Percentiles rank a stretch among this genome's conserved stretches.
These are phyloP conservation scores for Thermothielavioides terrestris DNA, from an alignment of 495 filamentous ascomycete genomes.

Conservation along the genomic window DNA sequence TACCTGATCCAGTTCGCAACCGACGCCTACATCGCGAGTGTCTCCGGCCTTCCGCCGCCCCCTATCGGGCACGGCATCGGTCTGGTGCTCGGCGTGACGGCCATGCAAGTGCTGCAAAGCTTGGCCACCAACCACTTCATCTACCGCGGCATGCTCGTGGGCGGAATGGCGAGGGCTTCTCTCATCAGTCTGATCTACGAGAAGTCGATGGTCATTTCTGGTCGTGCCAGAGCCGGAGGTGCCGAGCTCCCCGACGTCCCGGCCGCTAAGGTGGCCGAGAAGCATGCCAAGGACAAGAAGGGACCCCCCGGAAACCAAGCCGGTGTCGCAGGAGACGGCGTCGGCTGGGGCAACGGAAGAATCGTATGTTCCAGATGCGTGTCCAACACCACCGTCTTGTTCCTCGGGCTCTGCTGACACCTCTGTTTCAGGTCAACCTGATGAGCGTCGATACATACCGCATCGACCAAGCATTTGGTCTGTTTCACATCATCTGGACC, in stretches of 20 bases:
- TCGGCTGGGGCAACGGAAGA: slow-evolving; percentile 83
- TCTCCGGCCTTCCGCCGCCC: slow-evolving; percentile 44
- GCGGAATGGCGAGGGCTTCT: slow-evolving; percentile 65
- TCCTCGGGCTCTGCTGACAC: slow-evolving; percentile 2
- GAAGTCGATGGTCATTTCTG: slow-evolving; percentile 75
- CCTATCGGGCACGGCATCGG: slow-evolving; percentile 60
- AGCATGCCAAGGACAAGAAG: slow-evolving; percentile 22
- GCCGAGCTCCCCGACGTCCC: slow-evolving; percentile 28
- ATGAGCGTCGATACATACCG: slow-evolving; percentile 93
- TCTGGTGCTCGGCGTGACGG: slow-evolving; percentile 63
- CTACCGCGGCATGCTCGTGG: slow-evolving; percentile 71
- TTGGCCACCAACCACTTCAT: slow-evolving; percentile 73
- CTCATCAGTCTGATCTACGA: slow-evolving; percentile 69
- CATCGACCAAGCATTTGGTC: slow-evolving; percentile 71
- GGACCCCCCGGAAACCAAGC: slow-evolving; percentile 28
- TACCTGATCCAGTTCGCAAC: slow-evolving; percentile 74
- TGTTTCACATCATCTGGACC: slow-evolving; percentile 89
- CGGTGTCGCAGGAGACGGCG: slow-evolving; percentile 53
- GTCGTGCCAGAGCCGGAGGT: slow-evolving; percentile 63
- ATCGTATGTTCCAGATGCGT: slow-evolving; percentile 37
- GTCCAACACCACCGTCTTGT: slow-evolving; percentile 5
- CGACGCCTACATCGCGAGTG: slow-evolving; percentile 59
- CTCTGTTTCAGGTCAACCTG: slow-evolving; percentile 52
- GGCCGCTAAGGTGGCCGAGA: slow-evolving; percentile 30
- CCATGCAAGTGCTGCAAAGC: slow-evolving; percentile 67